These are phyloP conservation scores for Coprinellus micaceus DNA, from an alignment of 768 basidiomycete genomes.

Conservation along the genomic window DNA sequence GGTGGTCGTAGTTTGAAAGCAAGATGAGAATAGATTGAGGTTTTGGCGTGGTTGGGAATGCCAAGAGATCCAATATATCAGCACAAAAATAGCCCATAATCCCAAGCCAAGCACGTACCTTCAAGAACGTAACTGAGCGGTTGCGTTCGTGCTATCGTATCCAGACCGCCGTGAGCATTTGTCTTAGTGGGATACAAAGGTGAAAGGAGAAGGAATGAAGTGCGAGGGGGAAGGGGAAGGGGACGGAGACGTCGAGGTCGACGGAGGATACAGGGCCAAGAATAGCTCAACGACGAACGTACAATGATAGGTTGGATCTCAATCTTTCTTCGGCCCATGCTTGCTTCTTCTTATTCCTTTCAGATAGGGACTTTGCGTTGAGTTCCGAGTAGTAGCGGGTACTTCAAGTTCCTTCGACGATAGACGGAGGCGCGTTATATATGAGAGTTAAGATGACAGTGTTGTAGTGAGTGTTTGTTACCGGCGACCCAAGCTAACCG, in stretches of 20 bases:
- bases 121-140: conserved; percentile 87
- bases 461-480: too few species aligned
- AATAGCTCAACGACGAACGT: conserved; percentile 31
- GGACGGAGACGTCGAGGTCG: conserved; percentile 11
- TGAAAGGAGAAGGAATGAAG: conserved; percentile 18
- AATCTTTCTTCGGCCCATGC: conserved; percentile 76
- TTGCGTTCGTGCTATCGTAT: conserved; percentile 76
- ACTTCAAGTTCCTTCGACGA: too few species aligned
- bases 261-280: conserved; percentile 8
- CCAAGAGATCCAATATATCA: conserved; percentile 35
- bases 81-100: conserved; percentile 56
- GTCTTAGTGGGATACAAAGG: too few species aligned
- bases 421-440: too few species aligned
- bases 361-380: too few species aligned
- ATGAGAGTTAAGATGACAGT: too few species aligned
- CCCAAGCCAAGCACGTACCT: conserved; percentile 45
- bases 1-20: too few species aligned
- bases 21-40: conserved; percentile 23
- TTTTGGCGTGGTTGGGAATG: conserved; percentile 24
- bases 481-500: too few species aligned
- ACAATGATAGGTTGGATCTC: conserved; percentile 81
- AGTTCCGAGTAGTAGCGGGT: too few species aligned
- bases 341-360: neutral
- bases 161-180: too few species aligned
- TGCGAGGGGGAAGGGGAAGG: conserved; percentile 7